phyloP scores from a whole-genome alignment of 257 asterid species.

The Penstemon newberryi region DNA sequence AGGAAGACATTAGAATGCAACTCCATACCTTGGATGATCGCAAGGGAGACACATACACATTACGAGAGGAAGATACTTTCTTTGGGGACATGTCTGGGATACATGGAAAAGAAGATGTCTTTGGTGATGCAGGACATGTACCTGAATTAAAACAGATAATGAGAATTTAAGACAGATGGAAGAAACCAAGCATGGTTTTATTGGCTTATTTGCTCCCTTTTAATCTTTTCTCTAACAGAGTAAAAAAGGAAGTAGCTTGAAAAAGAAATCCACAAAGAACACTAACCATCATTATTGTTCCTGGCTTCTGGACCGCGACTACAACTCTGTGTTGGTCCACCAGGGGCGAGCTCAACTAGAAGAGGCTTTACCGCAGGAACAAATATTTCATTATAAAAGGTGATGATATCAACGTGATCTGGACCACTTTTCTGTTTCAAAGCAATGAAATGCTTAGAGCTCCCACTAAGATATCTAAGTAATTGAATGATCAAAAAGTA shows the following conservation, averaged over 20 bases:
- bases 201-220: constrained; percentile 6
- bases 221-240: constrained; percentile 4
- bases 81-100: constrained; percentile 99
- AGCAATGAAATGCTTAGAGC: constrained; percentile 24
- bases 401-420: constrained; percentile 87
- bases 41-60: constrained; percentile 90
- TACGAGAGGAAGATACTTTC: constrained; percentile 92
- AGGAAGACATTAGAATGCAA: neutral
- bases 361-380: constrained; percentile 90
- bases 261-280: constrained; percentile 21
- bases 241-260: neutral
- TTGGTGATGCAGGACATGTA: constrained; percentile 77
- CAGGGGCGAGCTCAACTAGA: constrained; percentile 81
- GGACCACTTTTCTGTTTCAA: constrained; percentile 73
- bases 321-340: constrained; percentile 54
- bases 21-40: constrained; percentile 78
- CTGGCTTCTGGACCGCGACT: constrained; percentile 49
- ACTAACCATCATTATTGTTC: constrained; percentile 59
- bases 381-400: constrained; percentile 88
- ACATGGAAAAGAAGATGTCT: constrained; percentile 76
- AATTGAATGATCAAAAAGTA: constrained; percentile 23
- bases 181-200: constrained; percentile 4
- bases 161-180: constrained; percentile 18
- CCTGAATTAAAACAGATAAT: constrained; percentile 41
- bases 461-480: constrained; percentile 16